phyloP scores from a whole-genome alignment of 495 filamentous ascomycete genomes.

The Aspergillus campestris region DNA sequence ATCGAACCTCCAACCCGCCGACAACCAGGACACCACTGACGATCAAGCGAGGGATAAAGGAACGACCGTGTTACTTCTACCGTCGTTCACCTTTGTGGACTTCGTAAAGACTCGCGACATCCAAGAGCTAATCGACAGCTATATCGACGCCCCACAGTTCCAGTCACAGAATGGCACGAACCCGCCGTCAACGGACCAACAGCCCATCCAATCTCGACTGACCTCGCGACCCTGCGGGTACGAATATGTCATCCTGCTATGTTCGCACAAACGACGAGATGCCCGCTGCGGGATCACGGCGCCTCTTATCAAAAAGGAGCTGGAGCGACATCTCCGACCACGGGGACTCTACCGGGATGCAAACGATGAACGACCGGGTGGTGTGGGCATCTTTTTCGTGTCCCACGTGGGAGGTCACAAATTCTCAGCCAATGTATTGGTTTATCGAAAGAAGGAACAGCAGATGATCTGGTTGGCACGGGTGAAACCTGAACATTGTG shows the following conservation, averaged over 20 bases:
- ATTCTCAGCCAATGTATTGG: conserved; percentile 81
- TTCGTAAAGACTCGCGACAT: conserved; percentile 64
- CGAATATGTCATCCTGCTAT: conserved; percentile 81
- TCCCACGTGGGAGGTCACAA: conserved; percentile 94
- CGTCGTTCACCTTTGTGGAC: conserved; percentile 76
- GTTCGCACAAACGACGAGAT: conserved; percentile 84
- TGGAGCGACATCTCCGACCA: conserved; percentile 80
- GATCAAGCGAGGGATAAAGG: conserved; percentile 37
- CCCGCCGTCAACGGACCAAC: conserved; percentile 3
- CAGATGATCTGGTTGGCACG: conserved; percentile 95
- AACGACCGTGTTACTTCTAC: conserved; percentile 76
- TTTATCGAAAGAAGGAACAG: conserved; percentile 64
- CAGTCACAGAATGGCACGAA: conserved; percentile 41
- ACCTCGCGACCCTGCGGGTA: conserved; percentile 63
- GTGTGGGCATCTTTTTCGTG: conserved; percentile 89
- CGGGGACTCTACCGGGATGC: conserved; percentile 79
- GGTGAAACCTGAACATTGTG: conserved; percentile 82
- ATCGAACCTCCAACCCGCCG: conserved; percentile 69
- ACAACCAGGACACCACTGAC: conserved; percentile 34
- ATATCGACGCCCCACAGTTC: conserved; percentile 59
- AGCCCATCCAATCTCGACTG: conserved; percentile 17
- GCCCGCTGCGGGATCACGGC: conserved; percentile 91
- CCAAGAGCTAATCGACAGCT: conserved; percentile 55
- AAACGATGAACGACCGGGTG: conserved; percentile 75
- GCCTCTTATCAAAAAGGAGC: conserved; percentile 73